A percentile compares a stretch with the other conserved stretches of the same genome.
phyloP scores from a whole-genome alignment of 208 protist species.

The Trypanosoma lewisi region DNA sequence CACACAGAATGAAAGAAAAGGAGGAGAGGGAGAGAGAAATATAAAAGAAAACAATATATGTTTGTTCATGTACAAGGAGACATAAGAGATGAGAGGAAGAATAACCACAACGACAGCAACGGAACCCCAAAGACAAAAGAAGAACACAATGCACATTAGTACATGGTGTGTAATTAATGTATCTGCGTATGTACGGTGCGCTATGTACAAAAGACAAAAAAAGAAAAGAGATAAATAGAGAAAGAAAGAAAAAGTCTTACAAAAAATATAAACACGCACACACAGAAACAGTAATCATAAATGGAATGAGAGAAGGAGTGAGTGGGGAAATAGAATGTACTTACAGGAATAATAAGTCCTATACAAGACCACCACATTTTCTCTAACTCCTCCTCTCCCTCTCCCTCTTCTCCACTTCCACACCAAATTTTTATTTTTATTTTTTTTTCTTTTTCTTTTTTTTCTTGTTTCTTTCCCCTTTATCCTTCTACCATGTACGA shows the following conservation, averaged over 20 bases:
- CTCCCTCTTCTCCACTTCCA: neutral
- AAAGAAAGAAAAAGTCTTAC: slow-evolving; percentile 17
- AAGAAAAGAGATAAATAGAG: no score
- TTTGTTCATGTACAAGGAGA: neutral
- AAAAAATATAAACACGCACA: slow-evolving; percentile 21
- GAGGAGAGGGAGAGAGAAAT: slow-evolving; percentile 13
- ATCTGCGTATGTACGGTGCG: no score
- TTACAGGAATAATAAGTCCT: neutral
- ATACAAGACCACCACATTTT: neutral
- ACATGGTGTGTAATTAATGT: no score
- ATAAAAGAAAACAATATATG: slow-evolving; percentile 6
- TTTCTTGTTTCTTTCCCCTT: slow-evolving; percentile 1
- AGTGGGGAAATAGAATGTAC: neutral
- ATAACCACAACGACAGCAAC: neutral
- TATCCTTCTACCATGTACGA: slow-evolving; percentile 50
- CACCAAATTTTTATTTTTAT: neutral
- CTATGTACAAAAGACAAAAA: no score
- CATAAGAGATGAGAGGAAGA: neutral
- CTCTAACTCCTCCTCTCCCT: neutral
- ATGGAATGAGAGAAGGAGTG: slow-evolving; percentile 13
- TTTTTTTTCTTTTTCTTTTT: slow-evolving; percentile 4
- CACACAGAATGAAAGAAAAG: neutral
- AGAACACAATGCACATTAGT: no score
- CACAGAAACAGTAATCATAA: slow-evolving; percentile 6
- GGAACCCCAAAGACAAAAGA: no score